Base-by-base conservation (phyloP, 371 early-diverging fungal genomes). In the Syncephalastrum racemosum region DNA sequence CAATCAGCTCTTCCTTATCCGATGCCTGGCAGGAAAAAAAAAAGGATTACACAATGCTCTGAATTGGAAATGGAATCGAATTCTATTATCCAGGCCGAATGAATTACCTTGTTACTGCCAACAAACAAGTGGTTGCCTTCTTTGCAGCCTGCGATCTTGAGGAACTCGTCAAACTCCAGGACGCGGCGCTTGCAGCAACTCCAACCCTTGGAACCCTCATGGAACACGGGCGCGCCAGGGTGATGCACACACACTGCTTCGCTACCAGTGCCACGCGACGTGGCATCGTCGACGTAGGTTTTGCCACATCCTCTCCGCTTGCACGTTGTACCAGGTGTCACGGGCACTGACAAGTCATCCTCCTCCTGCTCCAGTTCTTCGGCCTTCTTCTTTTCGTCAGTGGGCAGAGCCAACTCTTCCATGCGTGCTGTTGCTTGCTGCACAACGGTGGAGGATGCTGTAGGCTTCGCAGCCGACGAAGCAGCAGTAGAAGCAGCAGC, bases 131-230 rank as follows among this genome's bases (percentile, higher is more conserved):
- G 98, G 62, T 82, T 78, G 54, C 83, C 85, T 44, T 90, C 90
- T 15, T 70, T 82, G 77, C 98, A 98, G 19, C 98, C 98, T 54
- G 80, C 77, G 68, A 98, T 92, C 67, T 90, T 95, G 60, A 97
- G 73, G 59, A 98, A 97, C 67, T 96, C 97, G 41, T 98, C 98
- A 82, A 97, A 98, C 73, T 97, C 98, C 15, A 96, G 84, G 3
- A 95, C 97, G 60, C 91, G 83, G 36, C 90, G 84, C 50, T 86
- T 73, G 67, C 94, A 94, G 70, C 93, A 93, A 42, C 85, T 82
- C 90, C 90, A 94, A n/a, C 93, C 92, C 73, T 96, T 93, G 53
- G 88, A 89, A 4, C 94, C 94, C 68, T 95, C 96, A 68, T 95
- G 96, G 78, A 96, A 97, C 24, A 96, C 73, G 12, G 96, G 93